Evolutionary conservation across 2,329 filamentous ascomycete species (phyloP).

Genomic region (Penicillium thymicola): DNA sequence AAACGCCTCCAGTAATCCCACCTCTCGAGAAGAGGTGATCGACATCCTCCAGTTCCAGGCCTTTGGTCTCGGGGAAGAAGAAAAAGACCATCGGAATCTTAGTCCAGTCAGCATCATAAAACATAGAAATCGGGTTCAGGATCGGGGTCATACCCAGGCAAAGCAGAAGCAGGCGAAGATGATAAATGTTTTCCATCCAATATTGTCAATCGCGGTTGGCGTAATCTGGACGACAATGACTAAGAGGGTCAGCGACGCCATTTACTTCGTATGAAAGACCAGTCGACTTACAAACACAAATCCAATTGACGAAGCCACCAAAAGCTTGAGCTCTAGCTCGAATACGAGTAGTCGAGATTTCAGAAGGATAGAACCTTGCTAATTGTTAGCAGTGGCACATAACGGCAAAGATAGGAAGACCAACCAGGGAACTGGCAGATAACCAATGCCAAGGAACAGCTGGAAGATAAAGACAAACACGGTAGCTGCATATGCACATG

Average conservation of each 20-base stretch:
- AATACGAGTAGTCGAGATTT: slow-evolving; percentile 43
- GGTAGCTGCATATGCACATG: slow-evolving; percentile 41
- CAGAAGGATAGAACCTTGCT: slow-evolving; percentile 38
- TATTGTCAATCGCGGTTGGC: slow-evolving; percentile 28
- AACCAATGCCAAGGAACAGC: slow-evolving; percentile 44
- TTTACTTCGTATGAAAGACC: slow-evolving; percentile 18
- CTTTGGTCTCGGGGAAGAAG: slow-evolving; percentile 64
- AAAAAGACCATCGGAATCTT: slow-evolving; percentile 57
- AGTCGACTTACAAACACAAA: slow-evolving; percentile 33
- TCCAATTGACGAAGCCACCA: slow-evolving; percentile 37
- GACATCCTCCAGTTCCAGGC: slow-evolving; percentile 63
- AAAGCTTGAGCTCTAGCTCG: slow-evolving; percentile 43
- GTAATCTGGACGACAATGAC: slow-evolving; percentile 11
- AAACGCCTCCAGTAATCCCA: slow-evolving; percentile 39
- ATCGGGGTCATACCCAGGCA: slow-evolving; percentile 16
- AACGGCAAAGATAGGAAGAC: neutral
- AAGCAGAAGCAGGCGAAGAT: slow-evolving; percentile 28
- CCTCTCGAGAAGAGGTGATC: slow-evolving; percentile 45
- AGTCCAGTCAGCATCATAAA: slow-evolving; percentile 11
- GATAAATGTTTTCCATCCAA: slow-evolving; percentile 31
- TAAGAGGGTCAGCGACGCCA: slow-evolving; percentile 14
- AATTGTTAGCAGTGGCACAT: neutral
- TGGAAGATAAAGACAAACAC: slow-evolving; percentile 49
- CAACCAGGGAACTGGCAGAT: slow-evolving; percentile 44
- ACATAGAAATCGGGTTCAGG: neutral